These are phyloP conservation scores for Xylariaceae sp. DNA, from an alignment of 2,329 filamentous ascomycete species.

Conservation along the genomic window DNA sequence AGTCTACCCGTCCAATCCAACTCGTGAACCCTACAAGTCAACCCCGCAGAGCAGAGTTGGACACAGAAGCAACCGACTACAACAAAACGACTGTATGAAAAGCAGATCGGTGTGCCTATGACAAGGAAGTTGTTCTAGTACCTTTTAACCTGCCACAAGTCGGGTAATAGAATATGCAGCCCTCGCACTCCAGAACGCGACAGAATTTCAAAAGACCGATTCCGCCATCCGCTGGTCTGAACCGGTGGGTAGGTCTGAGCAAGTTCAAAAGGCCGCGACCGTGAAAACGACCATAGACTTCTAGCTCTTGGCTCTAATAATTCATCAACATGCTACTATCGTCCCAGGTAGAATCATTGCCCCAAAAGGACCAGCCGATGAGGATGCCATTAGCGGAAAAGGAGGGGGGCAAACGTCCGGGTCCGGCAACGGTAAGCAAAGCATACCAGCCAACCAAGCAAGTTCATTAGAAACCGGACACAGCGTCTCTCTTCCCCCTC, in stretches of 20 bases:
- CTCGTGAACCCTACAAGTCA: neutral
- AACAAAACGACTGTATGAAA: neutral
- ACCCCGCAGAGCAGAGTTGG: neutral
- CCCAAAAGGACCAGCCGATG: too few relatives aligned
- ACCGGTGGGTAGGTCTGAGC: too few relatives aligned
- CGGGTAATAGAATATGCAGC: constrained; percentile 5
- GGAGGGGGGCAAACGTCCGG: too few relatives aligned
- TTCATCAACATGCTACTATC: too few relatives aligned
- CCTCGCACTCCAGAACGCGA: constrained; percentile 1
- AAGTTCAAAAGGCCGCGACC: too few relatives aligned
- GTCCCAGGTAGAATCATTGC: too few relatives aligned
- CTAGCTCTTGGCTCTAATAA: too few relatives aligned
- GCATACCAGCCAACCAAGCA: neutral
- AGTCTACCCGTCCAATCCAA: neutral
- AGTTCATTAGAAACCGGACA: constrained; percentile 1
- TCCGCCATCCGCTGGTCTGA: neutral
- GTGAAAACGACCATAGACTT: too few relatives aligned
- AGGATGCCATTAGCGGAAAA: too few relatives aligned
- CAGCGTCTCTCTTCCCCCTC: constrained; percentile 7
- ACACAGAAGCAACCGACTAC: neutral
- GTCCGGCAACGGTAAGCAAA: too few relatives aligned
- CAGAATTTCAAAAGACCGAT: neutral
- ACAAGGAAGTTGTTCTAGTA: constrained; percentile 5
- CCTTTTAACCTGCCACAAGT: constrained; percentile 2
- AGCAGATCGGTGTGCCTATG: neutral